Base-by-base conservation (phyloP, 345 rosid genomes). In the Leavenworthia alabamica region DNA sequence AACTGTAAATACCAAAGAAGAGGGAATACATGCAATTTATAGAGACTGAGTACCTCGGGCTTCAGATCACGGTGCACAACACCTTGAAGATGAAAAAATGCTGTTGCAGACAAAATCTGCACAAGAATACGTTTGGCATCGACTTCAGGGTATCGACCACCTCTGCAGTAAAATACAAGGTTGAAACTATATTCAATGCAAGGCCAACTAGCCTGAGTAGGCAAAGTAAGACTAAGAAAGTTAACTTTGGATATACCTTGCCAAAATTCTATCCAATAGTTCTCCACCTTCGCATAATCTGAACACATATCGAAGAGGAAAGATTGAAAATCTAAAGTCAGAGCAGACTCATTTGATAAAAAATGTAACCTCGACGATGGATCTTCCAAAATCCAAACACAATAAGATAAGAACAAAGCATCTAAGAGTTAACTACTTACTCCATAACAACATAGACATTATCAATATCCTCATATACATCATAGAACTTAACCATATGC, bases 251-350 rank as follows among this genome's bases (percentile, higher is more conserved):
- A n/a, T n/a, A n/a, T 83, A 88, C 99, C 96, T 84, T 10, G 90
- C 79, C 70, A 93, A 77, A 79, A 93, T 90, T 77, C 96, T 81
- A 64, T 94, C 99, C 60, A 94, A 73, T 9, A 88, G 76, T 77
- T 94, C 97, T 40, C 99, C 99, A 71, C 99, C 99, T 78, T 90
- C 92, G 17, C 99, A 94, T 79, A 94, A 80, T 73, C 99, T 94
- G 80, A 42, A 52, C 66, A 41, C 44, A 37, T 23, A 16, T 58
- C 2, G 1, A 15, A 56, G n/a, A 4, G 2, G n/a, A 55, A n/a
- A 19, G 13, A 39, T 13, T 67, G 40, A 37, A 37, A 37, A 56
- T 39, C 51, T 9, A 4, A 40, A 20, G 35, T 28, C 35, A 4
- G n/a, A n/a, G n/a, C n/a, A n/a, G 8, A 7, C 26, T 37, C 40